A percentile compares a stretch with the other conserved stretches of the same genome.
Conservation (phyloP, 192 early-diverging fungal species). For the Coemansia sp. region DNA sequence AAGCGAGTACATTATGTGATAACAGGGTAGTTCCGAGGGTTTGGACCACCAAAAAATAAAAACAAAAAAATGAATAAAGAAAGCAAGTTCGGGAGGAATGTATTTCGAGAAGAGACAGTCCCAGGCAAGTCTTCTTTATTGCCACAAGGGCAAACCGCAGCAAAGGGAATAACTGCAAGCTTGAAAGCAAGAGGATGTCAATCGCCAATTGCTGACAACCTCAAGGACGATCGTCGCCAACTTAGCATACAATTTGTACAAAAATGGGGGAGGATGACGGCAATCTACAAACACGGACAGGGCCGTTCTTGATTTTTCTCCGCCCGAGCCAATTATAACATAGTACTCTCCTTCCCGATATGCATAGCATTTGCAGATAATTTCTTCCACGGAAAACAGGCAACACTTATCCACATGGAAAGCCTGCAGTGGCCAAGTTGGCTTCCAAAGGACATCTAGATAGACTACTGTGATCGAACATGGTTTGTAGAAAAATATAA, state of each 20-base stretch:
- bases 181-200: constrained; percentile 3
- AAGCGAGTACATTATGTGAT: background rate
- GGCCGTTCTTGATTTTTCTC: too few relatives aligned
- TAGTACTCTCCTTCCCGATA: too few relatives aligned
- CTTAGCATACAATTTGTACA: background rate
- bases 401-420: too few relatives aligned
- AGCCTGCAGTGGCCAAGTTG: too few relatives aligned
- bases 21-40: background rate
- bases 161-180: constrained; percentile 31
- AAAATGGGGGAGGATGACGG: too few relatives aligned
- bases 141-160: constrained; percentile 59
- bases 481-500: background rate
- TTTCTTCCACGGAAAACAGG: too few relatives aligned
- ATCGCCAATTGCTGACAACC: background rate
- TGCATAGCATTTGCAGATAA: too few relatives aligned
- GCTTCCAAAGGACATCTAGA: too few relatives aligned
- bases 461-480: too few relatives aligned
- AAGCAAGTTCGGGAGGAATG: background rate
- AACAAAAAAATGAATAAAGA: background rate
- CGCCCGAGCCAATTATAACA: too few relatives aligned
- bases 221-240: background rate
- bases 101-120: background rate
- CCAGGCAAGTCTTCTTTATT: constrained; percentile 9
- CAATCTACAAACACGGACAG: too few relatives aligned
- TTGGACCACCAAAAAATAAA: background rate